Base-by-base conservation (phyloP, 352 stramenopile genomes). In the Phytophthora rubi region DNA sequence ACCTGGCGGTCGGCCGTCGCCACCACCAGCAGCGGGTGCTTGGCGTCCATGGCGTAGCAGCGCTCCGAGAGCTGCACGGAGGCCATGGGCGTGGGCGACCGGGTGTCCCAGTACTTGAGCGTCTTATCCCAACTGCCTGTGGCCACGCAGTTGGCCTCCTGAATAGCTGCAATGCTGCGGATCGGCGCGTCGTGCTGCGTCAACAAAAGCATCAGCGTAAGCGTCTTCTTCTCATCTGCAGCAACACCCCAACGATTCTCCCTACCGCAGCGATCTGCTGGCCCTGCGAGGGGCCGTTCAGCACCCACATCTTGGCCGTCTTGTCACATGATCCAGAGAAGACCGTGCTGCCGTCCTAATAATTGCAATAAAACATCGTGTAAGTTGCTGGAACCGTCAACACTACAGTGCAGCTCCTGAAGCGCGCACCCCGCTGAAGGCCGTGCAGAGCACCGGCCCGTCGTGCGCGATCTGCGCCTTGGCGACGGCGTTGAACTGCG, bases 61-160 rank as follows among this genome's bases (percentile, higher is more conserved):
- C 95, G 87, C 72, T 99, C 95, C 23, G 95, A 97, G 6, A 99
- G 83, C 65, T 97, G 88, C 53, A 99, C 79, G 1, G 79, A 85
- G 16, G 85, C 90, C 59, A 94, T 96, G 15, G 96, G 88, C 52
- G 88, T 97, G 6, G 92, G 91, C 68, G 84, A 89, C 44, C 96
- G 80, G 37, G 87, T 96, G 76, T 99, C 97, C 97, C 97, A 99
- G 77, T 99, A 99, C 85, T 98, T 98, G 62, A 99, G 64, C 51
- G 93, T 97, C 62, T 97, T 96, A 83, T 98, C 93, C 94, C 95
- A 99, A 60, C 87, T 92, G n/a, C 91, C 97, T 16, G 91, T 98
- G 18, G 97, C 92, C 58, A 99, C 93, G 60, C 97, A 89, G 55
- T 94, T 97, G 47, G 80, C 82, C 30, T 94, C 82, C 39, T 83